phyloP scores from a whole-genome alignment of 768 basidiomycete genomes.

The Termitomyces sp. region DNA sequence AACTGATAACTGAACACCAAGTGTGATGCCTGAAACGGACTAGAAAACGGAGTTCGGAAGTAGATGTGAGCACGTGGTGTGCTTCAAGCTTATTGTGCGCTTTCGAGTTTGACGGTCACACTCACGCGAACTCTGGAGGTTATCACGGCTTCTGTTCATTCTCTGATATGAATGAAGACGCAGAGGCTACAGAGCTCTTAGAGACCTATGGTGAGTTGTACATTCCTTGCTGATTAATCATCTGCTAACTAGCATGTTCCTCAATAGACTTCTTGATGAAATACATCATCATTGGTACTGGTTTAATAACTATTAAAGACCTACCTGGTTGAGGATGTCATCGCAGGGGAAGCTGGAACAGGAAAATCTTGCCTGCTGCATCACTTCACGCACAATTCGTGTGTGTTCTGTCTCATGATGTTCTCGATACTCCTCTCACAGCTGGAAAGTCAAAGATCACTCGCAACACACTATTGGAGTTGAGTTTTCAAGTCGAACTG shows the following conservation, averaged over 20 bases:
- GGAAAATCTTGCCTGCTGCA: slow-evolving; percentile 97
- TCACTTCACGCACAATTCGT: slow-evolving; percentile 94
- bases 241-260: slow-evolving; percentile 9
- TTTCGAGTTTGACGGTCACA: not conserved
- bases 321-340: slow-evolving; percentile 5
- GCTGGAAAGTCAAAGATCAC: slow-evolving; percentile 80
- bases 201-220: slow-evolving; percentile 80
- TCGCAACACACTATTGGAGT: slow-evolving; percentile 99
- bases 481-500: slow-evolving; percentile 92
- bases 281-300: slow-evolving; percentile 90
- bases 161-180: slow-evolving; percentile 59
- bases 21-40: too few relatives aligned
- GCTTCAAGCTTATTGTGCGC: not conserved
- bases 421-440: slow-evolving; percentile 1
- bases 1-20: too few relatives aligned
- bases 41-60: not conserved
- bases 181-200: slow-evolving; percentile 85
- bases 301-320: slow-evolving; percentile 5
- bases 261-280: slow-evolving; percentile 94
- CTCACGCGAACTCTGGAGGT: slow-evolving; percentile 5
- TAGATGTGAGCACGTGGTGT: slow-evolving; percentile 9
- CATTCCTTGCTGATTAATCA: not conserved
- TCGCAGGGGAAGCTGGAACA: slow-evolving; percentile 87
- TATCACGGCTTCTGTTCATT: slow-evolving; percentile 6
- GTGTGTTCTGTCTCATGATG: slow-evolving; percentile 44